These are phyloP conservation scores for Bryum argenteum DNA, from an alignment of 225 moss, liverwort and hornwort species.

Conservation along the genomic window DNA sequence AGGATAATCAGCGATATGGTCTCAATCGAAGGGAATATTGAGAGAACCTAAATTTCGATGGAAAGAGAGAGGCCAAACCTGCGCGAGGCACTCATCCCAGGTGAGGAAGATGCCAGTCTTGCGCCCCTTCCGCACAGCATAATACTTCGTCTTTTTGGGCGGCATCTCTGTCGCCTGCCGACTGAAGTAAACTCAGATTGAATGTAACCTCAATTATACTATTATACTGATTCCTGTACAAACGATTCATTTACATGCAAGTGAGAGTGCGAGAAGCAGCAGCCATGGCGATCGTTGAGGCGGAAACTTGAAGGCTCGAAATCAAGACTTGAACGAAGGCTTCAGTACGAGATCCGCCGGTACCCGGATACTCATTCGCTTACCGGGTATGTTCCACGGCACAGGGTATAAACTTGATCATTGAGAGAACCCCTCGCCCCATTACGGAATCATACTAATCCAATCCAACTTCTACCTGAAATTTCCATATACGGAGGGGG, in stretches of 20 bases:
- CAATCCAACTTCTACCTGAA: no score
- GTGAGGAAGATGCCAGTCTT: conserved; percentile 43
- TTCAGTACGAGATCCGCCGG: neutral
- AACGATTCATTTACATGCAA: neutral
- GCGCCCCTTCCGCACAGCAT: conserved; percentile 52
- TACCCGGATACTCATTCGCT: neutral
- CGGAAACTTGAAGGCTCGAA: neutral
- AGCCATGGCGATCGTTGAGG: conserved; percentile 15
- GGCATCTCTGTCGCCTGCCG: conserved; percentile 35
- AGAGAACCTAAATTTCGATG: neutral
- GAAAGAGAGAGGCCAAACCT: conserved; percentile 30
- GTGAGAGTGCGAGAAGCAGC: no score
- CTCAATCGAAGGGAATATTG: no score
- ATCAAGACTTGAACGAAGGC: neutral
- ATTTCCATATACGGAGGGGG: no score
- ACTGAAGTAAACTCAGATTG: neutral
- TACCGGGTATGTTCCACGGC: neutral
- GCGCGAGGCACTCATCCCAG: conserved; percentile 45
- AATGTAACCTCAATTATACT: neutral
- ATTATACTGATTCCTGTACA: neutral
- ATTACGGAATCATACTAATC: no score
- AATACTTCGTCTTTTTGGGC: conserved; percentile 46
- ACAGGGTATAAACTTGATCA: no score
- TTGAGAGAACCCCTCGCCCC: no score
- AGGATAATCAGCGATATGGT: neutral